Base-by-base conservation (phyloP, 805 yeast species). In the Torulaspora delbrueckii region DNA sequence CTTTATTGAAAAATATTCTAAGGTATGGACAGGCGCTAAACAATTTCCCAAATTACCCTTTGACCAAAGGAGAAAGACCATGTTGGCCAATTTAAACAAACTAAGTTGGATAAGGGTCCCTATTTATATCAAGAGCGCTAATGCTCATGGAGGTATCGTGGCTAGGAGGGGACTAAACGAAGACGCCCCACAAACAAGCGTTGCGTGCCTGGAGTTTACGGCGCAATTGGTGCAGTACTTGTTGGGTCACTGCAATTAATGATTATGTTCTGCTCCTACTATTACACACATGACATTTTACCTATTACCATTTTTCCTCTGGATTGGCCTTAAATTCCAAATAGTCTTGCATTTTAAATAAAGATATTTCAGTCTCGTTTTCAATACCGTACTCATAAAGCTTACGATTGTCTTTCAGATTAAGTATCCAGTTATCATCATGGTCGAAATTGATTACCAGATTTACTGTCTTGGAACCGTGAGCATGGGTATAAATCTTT, bases 401-500 rank as follows among this genome's bases (percentile, higher is more conserved):
- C n/a, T 69, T 69, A 58, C 68, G 76, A 8, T 48, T 62, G 6
- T 43, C 71, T 30, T 57, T 63, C 43, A 65, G 53, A 33, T 71
- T 69, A 44, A 86, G 62, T 4, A 86, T 70, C 89, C 95, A 85
- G 46, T 81, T 83, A 33, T 65, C 67, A 57, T 81, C 86, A 58
- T 90, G 82, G 23, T 87, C 96, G 63, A 93, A 77, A 63, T 93
- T 93, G 51, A 93, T 85, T 38, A 89, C 93, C 54, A 93, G 73
- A 60, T 93, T 89, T 79, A 89, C 84, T 2, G 96, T 86, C 68
- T 93, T 93, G 25, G 96, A 78, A 9, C 95, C 93, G 65, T 91
- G 98, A 0, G 99, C 98, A 61, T 88, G 89, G 24, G 96, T 85
- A 68, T 93, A 93, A 5, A 93, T 75, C 65, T 93, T 93, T 46